These are phyloP conservation scores for Ascochyta viciae-villosae DNA, from an alignment of 2,329 filamentous ascomycete genomes.

Conservation along the genomic window DNA sequence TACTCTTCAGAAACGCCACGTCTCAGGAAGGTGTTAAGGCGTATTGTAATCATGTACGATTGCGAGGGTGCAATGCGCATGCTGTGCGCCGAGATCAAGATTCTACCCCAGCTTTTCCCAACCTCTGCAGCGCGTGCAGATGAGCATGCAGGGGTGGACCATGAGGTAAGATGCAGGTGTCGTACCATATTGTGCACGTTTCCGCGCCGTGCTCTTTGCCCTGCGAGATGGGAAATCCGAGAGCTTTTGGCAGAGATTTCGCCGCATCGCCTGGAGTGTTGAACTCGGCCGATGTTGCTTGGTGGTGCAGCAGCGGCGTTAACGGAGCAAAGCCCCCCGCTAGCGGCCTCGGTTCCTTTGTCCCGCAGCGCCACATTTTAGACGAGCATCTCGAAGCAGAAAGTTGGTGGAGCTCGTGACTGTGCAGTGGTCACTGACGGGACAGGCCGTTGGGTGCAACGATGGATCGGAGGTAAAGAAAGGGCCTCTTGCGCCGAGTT, in stretches of 20 bases:
- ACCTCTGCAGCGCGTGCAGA: not conserved
- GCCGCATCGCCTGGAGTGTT: not conserved
- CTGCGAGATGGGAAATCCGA: not conserved
- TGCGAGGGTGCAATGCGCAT: not conserved
- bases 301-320: not conserved
- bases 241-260: too few species aligned
- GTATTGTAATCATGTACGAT: not conserved
- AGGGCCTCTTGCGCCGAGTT: not conserved
- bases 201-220: not conserved
- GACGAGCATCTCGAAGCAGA: not conserved
- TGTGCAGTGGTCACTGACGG: not conserved
- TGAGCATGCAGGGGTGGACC: slow-evolving; percentile 1
- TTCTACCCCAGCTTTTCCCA: slow-evolving; percentile 16
- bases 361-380: slow-evolving; percentile 2
- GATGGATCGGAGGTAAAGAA: not conserved
- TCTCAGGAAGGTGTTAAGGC: too few species aligned
- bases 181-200: not conserved
- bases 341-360: not conserved
- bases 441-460: not conserved
- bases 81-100: slow-evolving; percentile 13
- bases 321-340: not conserved
- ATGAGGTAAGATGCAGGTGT: slow-evolving; percentile 7
- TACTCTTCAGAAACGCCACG: too few species aligned
- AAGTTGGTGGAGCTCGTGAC: not conserved
- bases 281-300: not conserved